Evolutionary conservation across 2,329 filamentous ascomycete genomes (phyloP), one percentile per base, ranked within the genome.

Genomic region (Arachnopeziza araneosa): DNA sequence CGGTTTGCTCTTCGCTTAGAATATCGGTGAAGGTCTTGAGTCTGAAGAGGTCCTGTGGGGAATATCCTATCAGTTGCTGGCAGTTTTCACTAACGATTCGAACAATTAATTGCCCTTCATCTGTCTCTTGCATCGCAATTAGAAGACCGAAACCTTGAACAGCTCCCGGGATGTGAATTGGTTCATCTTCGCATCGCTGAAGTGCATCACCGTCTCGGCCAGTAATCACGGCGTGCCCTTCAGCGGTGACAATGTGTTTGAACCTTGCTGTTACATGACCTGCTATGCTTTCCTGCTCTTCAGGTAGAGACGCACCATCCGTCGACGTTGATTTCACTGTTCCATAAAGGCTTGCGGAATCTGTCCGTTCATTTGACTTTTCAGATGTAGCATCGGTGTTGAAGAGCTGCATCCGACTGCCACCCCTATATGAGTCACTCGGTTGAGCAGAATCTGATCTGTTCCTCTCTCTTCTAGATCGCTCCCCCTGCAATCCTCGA

Each of bases 121-220:
- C 71, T 57, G 90, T 85, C 71, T 93, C 89, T 57, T 86, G 83
- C 22, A 96, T 73, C 0, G 87, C 91, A 32, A 96, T 69, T 24
- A 96, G 77, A 3, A 90, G 79, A 1, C 92, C 92, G 67, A 96
- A 96, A 1, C 83, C 80, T 71, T 96, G 92, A 0, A 93, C 76
- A 1, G 90, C 89, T 36, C 91, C 91, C 0, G 92, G 92, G 1
- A 91, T 88, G 65, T 93, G 91, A 24, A 96, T 96, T 0, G 92
- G 91, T 69, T 96, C 92, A 69, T 96, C 92, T 73, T 96, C 92
- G 70, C 92, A 96, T 56, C 85, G 83, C 70, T 96, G 89, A 52
- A 95, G 76, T 0, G 81, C 83, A 1, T 85, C 81, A 1, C 85
- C 87, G 57, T 91, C 86, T 58, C 88, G 82, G 6, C 91, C 91